Percentiles rank a stretch among this genome's conserved stretches.
phyloP scores from a whole-genome alignment of 2,329 filamentous ascomycete genomes.

The Colletotrichum lupini region DNA sequence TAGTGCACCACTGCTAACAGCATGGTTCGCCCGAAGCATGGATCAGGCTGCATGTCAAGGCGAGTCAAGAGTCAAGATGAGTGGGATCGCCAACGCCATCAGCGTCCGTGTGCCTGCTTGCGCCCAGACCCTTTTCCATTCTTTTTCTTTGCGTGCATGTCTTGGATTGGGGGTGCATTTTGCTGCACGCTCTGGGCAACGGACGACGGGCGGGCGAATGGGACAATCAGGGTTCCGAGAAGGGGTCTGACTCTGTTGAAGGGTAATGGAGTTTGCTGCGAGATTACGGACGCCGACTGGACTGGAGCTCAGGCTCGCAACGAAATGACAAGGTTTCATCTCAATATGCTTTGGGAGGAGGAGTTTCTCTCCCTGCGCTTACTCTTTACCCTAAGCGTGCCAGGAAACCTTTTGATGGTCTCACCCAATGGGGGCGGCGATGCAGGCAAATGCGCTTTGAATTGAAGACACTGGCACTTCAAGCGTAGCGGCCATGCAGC shows the following conservation, averaged over 20 bases:
- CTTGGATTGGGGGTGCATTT: constrained; percentile 11
- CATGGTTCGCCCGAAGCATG: constrained; percentile 26
- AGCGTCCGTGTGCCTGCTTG: constrained; percentile 24
- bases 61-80: constrained; percentile 28
- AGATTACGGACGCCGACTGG: background rate
- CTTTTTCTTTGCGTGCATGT: constrained; percentile 7
- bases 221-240: background rate
- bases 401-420: background rate
- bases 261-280: background rate
- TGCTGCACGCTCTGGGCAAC: constrained; percentile 10
- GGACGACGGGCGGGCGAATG: background rate
- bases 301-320: constrained; percentile 12
- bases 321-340: constrained; percentile 34
- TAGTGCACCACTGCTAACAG: background rate
- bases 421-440: constrained; percentile 3
- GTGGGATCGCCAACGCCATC: constrained; percentile 28
- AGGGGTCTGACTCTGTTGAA: background rate
- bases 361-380: constrained; percentile 27
- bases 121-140: constrained; percentile 19
- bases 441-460: background rate
- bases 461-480: constrained; percentile 19
- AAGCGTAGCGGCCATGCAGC: background rate
- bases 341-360: constrained; percentile 7
- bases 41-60: constrained; percentile 26
- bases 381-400: constrained; percentile 2